These are phyloP conservation scores for Eucalyptus cloeziana DNA, from an alignment of 345 rosid species.

Conservation along the genomic window DNA sequence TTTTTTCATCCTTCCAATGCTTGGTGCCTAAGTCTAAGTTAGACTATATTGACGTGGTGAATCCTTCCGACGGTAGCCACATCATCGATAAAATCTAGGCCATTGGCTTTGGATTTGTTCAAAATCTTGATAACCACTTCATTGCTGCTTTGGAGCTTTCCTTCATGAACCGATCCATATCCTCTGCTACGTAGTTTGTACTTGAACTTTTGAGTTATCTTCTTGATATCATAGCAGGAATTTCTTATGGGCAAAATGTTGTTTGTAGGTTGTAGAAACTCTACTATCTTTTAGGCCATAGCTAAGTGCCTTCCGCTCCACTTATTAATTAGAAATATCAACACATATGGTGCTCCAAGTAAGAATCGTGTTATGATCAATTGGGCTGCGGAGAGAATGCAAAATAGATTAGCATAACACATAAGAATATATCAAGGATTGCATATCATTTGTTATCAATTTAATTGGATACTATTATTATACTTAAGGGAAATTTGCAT, in stretches of 20 bases:
- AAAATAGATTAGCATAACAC: no score
- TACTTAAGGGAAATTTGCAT: no score
- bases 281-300: fast-evolving
- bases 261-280: background rate
- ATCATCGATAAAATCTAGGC: background rate
- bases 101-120: background rate
- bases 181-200: background rate
- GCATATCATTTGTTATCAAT: no score
- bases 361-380: background rate
- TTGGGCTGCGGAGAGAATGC: no score
- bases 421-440: no score
- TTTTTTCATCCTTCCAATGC: no score
- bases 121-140: background rate
- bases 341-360: background rate
- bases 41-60: background rate
- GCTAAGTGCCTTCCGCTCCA: background rate
- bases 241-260: background rate
- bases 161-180: no score
- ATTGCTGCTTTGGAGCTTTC: background rate
- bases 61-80: fast-evolving
- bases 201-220: background rate
- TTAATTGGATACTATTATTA: no score
- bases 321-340: background rate
- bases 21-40: no score
- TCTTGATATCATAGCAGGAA: background rate